phyloP scores from a whole-genome alignment of 345 rosid genomes.

The Syzygium aromaticum region DNA sequence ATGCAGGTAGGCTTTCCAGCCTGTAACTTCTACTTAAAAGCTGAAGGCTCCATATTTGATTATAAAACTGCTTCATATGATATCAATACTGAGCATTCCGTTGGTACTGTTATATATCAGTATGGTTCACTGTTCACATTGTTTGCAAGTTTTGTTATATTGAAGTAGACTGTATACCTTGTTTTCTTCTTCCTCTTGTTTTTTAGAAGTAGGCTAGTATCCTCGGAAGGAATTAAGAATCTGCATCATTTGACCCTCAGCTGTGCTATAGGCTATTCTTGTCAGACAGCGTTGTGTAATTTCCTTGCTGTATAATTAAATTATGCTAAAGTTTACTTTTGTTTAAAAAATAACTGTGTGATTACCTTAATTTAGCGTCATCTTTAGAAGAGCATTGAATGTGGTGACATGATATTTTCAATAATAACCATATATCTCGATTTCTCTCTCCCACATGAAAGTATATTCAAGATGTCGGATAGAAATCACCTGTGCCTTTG shows the following conservation, averaged over 20 bases:
- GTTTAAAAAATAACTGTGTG: background rate
- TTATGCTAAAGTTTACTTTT: background rate
- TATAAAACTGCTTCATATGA: background rate
- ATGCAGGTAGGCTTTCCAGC: conserved; percentile 61
- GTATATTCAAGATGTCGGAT: background rate
- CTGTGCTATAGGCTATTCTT: background rate
- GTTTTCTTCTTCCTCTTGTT: background rate
- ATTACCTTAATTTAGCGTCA: background rate
- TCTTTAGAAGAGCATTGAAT: background rate
- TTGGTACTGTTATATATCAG: background rate
- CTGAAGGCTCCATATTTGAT: background rate
- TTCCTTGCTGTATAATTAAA: background rate
- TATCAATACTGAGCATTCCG: background rate
- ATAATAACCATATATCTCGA: background rate
- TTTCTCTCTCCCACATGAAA: background rate
- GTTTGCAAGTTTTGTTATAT: background rate
- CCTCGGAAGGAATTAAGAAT: background rate
- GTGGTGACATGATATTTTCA: background rate
- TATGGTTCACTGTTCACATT: background rate
- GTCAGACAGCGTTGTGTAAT: background rate
- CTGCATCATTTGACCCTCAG: background rate
- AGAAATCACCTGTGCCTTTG: background rate
- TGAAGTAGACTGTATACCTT: background rate
- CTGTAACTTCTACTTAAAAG: background rate
- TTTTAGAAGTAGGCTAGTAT: background rate